Percentiles rank a stretch among this genome's conserved stretches.
Evolutionary conservation across 345 rosid species (phyloP).

Genomic region (Brassica carinata): DNA sequence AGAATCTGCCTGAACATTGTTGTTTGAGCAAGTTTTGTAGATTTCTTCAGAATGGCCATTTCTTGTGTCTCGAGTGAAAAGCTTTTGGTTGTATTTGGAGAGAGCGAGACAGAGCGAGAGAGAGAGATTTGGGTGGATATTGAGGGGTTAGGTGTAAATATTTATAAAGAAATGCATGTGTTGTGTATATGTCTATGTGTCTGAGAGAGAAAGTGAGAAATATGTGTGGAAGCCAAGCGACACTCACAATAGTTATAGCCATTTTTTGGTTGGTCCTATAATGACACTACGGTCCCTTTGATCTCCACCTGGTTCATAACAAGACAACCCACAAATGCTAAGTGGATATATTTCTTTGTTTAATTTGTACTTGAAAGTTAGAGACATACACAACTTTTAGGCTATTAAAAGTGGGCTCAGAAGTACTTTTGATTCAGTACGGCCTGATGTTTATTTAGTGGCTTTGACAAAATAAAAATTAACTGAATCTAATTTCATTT

Average conservation of each 20-base stretch:
- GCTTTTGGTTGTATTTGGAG: not conserved
- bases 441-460: not conserved
- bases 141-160: not conserved
- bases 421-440: not conserved
- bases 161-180: not conserved
- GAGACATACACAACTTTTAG: not conserved
- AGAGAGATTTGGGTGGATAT: conserved; percentile 3
- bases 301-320: conserved; percentile 19
- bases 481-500: not conserved
- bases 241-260: conserved; percentile 29
- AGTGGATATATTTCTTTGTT: conserved; percentile 1
- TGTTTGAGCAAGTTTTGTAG: not conserved
- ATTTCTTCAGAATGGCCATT: not conserved
- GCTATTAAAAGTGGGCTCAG: conserved; percentile 6
- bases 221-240: conserved; percentile 1
- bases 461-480: not conserved
- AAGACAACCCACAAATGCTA: conserved; percentile 6
- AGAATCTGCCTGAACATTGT: not conserved
- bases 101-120: not conserved
- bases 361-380: conserved; percentile 11
- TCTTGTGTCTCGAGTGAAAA: not conserved
- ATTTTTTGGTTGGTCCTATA: conserved; percentile 51
- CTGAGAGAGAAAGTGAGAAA: not conserved
- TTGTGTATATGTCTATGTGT: not conserved
- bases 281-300: conserved; percentile 56